These are phyloP conservation scores for Aspergillus incahuasiensis DNA, from an alignment of 495 filamentous ascomycete genomes.

Conservation along the genomic window DNA sequence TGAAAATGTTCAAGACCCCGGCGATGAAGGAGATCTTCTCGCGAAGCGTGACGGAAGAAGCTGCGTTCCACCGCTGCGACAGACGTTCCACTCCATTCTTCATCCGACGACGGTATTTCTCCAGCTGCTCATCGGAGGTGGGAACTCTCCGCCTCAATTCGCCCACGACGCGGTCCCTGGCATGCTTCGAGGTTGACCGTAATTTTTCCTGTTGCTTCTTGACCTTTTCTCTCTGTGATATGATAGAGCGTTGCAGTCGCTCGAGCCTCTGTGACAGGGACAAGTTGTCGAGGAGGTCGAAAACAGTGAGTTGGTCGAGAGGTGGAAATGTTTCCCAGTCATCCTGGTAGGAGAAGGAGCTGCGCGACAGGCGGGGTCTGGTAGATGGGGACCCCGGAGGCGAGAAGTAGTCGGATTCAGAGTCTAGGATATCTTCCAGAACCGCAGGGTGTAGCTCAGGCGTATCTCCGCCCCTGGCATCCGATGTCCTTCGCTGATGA, in stretches of 20 bases:
- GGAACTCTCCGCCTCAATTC: constrained; percentile 81
- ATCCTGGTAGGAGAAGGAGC: constrained; percentile 79
- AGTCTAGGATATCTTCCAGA: constrained; percentile 23
- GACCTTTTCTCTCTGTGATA: constrained; percentile 78
- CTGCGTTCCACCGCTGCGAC: constrained; percentile 79
- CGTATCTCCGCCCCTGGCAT: constrained; percentile 23
- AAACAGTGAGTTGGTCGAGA: constrained; percentile 84
- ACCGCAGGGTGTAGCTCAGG: constrained; percentile 23
- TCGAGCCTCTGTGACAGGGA: constrained; percentile 84
- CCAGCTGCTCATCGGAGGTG: constrained; percentile 85
- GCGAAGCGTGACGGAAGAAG: constrained; percentile 76
- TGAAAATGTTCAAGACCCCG: constrained; percentile 93
- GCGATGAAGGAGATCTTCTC: constrained; percentile 97
- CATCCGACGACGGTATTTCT: constrained; percentile 85
- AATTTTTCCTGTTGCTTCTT: constrained; percentile 76
- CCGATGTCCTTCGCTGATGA: constrained; percentile 25
- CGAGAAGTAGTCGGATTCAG: constrained; percentile 32
- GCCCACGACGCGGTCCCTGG: constrained; percentile 72
- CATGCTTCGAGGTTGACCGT: constrained; percentile 49
- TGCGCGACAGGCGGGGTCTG: constrained; percentile 52
- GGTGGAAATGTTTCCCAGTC: constrained; percentile 87
- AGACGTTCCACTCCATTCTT: constrained; percentile 81
- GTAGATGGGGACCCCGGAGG: constrained; percentile 30
- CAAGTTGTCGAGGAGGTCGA: constrained; percentile 92
- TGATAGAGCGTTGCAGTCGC: constrained; percentile 73